Evolutionary conservation across 2,329 filamentous ascomycete species (phyloP).

Genomic region (Biscogniauxia mediterranea): DNA sequence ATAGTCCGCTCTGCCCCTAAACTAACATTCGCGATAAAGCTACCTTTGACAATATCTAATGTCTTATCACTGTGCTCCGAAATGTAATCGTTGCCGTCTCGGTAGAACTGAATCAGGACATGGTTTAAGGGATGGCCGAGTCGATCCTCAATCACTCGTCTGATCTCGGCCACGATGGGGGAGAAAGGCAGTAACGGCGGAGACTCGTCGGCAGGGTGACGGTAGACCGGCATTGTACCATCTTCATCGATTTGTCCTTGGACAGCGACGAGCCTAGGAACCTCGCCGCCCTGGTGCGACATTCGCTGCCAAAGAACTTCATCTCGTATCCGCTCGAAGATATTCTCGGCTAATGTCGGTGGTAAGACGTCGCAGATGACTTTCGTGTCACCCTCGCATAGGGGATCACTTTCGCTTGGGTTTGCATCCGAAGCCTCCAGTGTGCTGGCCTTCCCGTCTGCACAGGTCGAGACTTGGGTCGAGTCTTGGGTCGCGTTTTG

Average conservation of each 20-base stretch:
- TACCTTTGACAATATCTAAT: conserved; percentile 77
- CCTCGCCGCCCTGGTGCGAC: conserved; percentile 87
- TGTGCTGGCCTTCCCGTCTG: conserved; percentile 10
- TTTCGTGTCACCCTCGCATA: conserved; percentile 80
- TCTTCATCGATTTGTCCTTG: conserved; percentile 71
- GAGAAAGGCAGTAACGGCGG: conserved; percentile 77
- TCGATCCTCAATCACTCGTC: conserved; percentile 64
- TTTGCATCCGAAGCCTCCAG: conserved; percentile 9
- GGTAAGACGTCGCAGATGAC: conserved; percentile 71
- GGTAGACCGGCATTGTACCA: conserved; percentile 83
- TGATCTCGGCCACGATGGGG: conserved; percentile 66
- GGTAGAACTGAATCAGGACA: conserved; percentile 88
- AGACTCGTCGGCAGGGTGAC: conserved; percentile 87
- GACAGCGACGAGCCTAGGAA: conserved; percentile 86
- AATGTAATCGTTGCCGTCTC: conserved; percentile 86
- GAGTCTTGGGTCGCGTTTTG: background rate
- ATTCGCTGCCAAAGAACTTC: conserved; percentile 90
- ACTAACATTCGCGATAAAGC: conserved; percentile 88
- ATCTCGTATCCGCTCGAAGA: conserved; percentile 67
- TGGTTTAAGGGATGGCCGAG: conserved; percentile 86
- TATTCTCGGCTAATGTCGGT: conserved; percentile 48
- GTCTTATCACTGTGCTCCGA: conserved; percentile 98
- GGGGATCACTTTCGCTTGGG: conserved; percentile 41
- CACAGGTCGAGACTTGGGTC: background rate
- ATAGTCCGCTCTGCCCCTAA: conserved; percentile 90